Evolutionary conservation across 257 asterid genomes (phyloP).

Genomic region (Solanum paucissectum): DNA sequence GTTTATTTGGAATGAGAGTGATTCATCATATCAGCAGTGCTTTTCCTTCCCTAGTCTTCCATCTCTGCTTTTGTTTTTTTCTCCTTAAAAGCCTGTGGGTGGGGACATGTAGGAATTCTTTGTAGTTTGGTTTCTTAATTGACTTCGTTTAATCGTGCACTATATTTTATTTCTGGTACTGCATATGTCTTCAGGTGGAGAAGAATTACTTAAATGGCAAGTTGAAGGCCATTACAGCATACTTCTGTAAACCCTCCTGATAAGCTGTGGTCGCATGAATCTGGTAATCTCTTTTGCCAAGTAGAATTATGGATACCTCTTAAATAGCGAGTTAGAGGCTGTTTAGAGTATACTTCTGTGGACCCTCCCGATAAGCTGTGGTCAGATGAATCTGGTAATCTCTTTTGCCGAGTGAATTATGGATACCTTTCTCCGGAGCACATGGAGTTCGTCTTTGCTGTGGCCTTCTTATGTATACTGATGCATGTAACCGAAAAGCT

Average conservation of each 20-base stretch:
- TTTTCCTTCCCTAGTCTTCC: neutral
- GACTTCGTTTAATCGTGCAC: neutral
- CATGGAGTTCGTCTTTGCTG: neutral
- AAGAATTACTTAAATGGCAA: constrained; percentile 63
- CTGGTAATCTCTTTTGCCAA: neutral
- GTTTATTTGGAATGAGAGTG: neutral
- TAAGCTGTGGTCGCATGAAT: neutral
- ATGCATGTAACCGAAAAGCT: neutral
- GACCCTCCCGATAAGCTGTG: constrained; percentile 11
- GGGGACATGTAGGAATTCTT: no score
- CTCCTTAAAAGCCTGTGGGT: neutral
- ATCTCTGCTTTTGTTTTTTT: neutral
- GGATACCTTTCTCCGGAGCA: neutral
- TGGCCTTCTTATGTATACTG: neutral
- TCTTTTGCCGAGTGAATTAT: neutral
- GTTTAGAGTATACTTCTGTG: constrained; percentile 69
- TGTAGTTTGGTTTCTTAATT: neutral
- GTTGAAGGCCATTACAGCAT: constrained; percentile 79
- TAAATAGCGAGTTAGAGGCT: constrained; percentile 3
- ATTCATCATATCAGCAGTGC: neutral
- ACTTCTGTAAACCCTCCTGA: neutral
- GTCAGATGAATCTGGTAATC: neutral
- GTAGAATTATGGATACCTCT: no score
- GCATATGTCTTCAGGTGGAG: constrained; percentile 54
- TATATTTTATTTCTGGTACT: neutral